Percentiles rank a stretch among this genome's conserved stretches.
These are phyloP conservation scores for Fusarium torulosum DNA, from an alignment of 2,329 filamentous ascomycete genomes.

Conservation along the genomic window DNA sequence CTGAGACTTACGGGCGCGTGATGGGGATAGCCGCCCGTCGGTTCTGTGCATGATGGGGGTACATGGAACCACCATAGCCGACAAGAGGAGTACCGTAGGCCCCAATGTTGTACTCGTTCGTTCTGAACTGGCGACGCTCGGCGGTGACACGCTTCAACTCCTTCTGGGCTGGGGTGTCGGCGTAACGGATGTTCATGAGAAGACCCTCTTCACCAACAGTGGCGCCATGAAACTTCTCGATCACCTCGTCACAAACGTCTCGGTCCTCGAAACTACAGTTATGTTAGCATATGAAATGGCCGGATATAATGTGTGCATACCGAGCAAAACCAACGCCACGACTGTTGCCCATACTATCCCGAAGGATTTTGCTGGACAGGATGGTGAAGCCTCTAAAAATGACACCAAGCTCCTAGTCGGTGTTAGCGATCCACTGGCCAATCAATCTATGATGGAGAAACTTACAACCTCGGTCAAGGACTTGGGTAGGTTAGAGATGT, in stretches of 20 bases:
- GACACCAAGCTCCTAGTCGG: constrained; percentile 74
- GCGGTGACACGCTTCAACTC: constrained; percentile 96
- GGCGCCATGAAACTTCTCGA: constrained; percentile 86
- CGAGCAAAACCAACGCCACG: constrained; percentile 97
- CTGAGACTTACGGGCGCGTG: constrained; percentile 50
- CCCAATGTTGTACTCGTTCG: constrained; percentile 90
- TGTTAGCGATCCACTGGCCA: constrained; percentile 22
- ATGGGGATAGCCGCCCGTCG: constrained; percentile 48
- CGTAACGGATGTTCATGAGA: constrained; percentile 93
- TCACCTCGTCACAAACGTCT: constrained; percentile 90
- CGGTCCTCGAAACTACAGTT: constrained; percentile 84
- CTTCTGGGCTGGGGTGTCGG: constrained; percentile 97
- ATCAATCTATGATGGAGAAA: constrained; percentile 25
- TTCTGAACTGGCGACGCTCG: constrained; percentile 93
- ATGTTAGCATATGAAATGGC: constrained; percentile 8
- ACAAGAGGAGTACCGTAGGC: constrained; percentile 74
- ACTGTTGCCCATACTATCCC: constrained; percentile 90
- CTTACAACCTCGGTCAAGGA: constrained; percentile 89
- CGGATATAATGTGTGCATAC: constrained; percentile 62
- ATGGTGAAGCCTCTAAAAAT: constrained; percentile 87
- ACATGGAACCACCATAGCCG: constrained; percentile 61
- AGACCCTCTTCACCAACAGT: constrained; percentile 81
- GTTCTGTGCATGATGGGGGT: constrained; percentile 55
- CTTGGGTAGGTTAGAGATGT: constrained; percentile 96
- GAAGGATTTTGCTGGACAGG: constrained; percentile 93